Evolutionary conservation across 257 asterid species (phyloP), one percentile per base, ranked within the genome.

Genomic region (Osmanthus fragrans): DNA sequence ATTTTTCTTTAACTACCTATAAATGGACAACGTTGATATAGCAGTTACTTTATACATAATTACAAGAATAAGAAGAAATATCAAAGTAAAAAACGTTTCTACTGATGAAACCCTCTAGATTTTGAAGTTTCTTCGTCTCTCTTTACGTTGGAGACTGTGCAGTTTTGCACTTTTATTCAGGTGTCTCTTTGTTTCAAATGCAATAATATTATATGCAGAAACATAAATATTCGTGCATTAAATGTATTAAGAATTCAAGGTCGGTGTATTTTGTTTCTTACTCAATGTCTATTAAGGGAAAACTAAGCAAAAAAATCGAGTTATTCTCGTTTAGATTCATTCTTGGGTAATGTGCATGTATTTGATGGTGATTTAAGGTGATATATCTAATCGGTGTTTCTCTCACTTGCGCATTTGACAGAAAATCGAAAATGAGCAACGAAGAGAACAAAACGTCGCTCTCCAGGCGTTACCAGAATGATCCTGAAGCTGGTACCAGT

Each of bases 321-420:
- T 65, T 73, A 12, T 25, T 25, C 23, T 25, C 16, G 15, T 73
- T 33, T 4, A 9, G 42, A 30, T 72, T 64, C 72, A 79, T 77
- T 71, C 67, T 56, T 76, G 3, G 47, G 81, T 73, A 73, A 80
- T 77, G 79, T 60, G 36, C 39, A 34, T 70, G 47, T 64, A 21
- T 71, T 68, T 73, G 60, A 58, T 77, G 39, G 39, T 70, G 81
- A 77, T 65, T 54, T 77, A 63, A 51, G 34, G 76, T 72, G 33
- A 30, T n/a, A 7, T 56, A 49, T n/a, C 25, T 76, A 47, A 71
- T 78, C 9, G 82, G 89, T 84, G 87, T 85, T 63, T 90, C 87
- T 89, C 89, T 89, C 90, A 87, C 96, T 91, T 87, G 95, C 96
- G 91, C 70, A 47, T 58, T 54, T 58, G 30, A 76, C 80, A 81